A percentile compares a stretch with the other conserved stretches of the same genome.
phyloP scores from a whole-genome alignment of 495 filamentous ascomycete genomes.

The Penicillium antarcticum region DNA sequence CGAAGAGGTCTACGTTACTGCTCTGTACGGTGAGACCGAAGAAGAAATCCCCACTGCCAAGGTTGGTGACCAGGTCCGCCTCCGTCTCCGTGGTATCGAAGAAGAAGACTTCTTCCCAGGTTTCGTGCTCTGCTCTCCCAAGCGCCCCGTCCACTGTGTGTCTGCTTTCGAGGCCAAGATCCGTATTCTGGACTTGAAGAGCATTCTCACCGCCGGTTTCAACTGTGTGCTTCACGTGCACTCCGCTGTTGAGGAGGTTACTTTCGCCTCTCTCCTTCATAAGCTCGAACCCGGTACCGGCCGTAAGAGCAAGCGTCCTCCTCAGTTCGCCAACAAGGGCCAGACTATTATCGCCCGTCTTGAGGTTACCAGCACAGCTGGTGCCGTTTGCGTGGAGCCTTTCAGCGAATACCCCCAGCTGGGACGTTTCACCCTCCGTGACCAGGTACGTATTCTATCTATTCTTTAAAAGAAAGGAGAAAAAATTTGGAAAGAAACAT shows the following conservation, averaged over 20 bases:
- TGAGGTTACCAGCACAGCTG: slow-evolving; percentile 79
- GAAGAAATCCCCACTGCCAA: slow-evolving; percentile 78
- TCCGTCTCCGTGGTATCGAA: slow-evolving; percentile 89
- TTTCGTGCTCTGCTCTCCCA: slow-evolving; percentile 91
- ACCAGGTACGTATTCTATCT: slow-evolving; percentile 61
- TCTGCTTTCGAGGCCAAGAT: slow-evolving; percentile 93
- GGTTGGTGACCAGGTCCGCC: slow-evolving; percentile 91
- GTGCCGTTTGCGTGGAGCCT: slow-evolving; percentile 83
- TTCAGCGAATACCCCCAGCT: slow-evolving; percentile 95
- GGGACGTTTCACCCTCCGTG: slow-evolving; percentile 90
- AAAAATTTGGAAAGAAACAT: neutral
- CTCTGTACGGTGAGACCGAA: slow-evolving; percentile 93
- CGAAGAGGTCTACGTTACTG: slow-evolving; percentile 71
- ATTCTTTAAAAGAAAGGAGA: slow-evolving; percentile 10
- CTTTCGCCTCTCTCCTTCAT: slow-evolving; percentile 80
- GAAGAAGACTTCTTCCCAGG: slow-evolving; percentile 97
- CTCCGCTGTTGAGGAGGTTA: slow-evolving; percentile 93
- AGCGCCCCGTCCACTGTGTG: slow-evolving; percentile 89
- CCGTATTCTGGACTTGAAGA: slow-evolving; percentile 90
- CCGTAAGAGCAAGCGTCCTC: slow-evolving; percentile 86
- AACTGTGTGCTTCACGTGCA: slow-evolving; percentile 88
- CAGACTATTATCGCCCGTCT: slow-evolving; percentile 91
- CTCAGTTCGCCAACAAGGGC: slow-evolving; percentile 87
- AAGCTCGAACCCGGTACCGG: slow-evolving; percentile 96
- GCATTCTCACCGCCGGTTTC: slow-evolving; percentile 85